Evolutionary conservation across 1,139 yeast species (phyloP).

Genomic region (Zygoascus meyerae): DNA sequence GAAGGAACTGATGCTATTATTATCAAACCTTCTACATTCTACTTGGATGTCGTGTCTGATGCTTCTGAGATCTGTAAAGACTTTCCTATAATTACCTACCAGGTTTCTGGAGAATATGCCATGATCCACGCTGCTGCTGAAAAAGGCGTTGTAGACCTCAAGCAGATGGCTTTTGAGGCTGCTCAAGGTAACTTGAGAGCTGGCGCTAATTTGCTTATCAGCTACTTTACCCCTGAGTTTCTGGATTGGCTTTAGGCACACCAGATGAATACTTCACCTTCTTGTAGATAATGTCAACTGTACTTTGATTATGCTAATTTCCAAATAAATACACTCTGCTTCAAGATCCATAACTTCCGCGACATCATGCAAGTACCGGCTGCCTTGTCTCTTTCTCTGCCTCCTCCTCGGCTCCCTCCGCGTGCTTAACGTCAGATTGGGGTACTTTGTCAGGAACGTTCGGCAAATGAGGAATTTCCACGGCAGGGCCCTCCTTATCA

Average conservation of each 20-base stretch:
- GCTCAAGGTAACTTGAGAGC: constrained; percentile 92
- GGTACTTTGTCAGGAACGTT: constrained; percentile 21
- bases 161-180: constrained; percentile 84
- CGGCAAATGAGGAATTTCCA: constrained; percentile 24
- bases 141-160: constrained; percentile 84
- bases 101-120: constrained; percentile 96
- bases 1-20: constrained; percentile 97
- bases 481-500: constrained; percentile 34
- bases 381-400: constrained; percentile 17
- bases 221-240: constrained; percentile 94
- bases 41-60: constrained; percentile 82
- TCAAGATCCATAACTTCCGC: neutral
- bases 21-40: constrained; percentile 96
- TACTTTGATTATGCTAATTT: neutral
- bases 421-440: constrained; percentile 21
- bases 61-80: constrained; percentile 78
- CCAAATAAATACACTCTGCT: neutral
- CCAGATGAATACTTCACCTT: neutral
- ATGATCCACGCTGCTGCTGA: constrained; percentile 99
- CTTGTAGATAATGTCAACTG: neutral
- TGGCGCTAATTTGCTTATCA: constrained; percentile 86
- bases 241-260: constrained; percentile 66
- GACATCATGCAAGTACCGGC: constrained; percentile 6
- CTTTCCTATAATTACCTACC: constrained; percentile 90
- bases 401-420: constrained; percentile 21